Evolutionary conservation across 2,329 filamentous ascomycete genomes (phyloP).

Genomic region (Rhinocladiella mackenziei): DNA sequence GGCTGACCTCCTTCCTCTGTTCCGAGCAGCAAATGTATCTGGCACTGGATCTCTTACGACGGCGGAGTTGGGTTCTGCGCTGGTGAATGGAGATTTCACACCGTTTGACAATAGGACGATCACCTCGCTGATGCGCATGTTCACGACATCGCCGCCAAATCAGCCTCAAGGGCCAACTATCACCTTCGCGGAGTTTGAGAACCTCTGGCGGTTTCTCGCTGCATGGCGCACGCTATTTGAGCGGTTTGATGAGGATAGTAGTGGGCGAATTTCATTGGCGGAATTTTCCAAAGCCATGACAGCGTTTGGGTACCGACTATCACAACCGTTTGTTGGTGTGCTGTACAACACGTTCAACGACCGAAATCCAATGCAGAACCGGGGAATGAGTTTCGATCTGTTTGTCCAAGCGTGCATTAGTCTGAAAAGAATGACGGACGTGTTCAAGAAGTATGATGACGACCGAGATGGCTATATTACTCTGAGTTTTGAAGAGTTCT

Average conservation of each 20-base stretch:
- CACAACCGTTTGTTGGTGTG: conserved; percentile 74
- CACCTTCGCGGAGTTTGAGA: conserved; percentile 93
- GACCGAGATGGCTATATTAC: conserved; percentile 92
- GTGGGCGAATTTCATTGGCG: conserved; percentile 75
- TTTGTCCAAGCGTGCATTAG: conserved; percentile 98
- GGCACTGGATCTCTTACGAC: conserved; percentile 80
- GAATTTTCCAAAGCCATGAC: conserved; percentile 90
- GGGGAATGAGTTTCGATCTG: conserved; percentile 84
- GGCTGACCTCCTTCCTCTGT: conserved; percentile 70
- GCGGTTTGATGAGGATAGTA: conserved; percentile 83
- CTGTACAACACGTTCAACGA: conserved; percentile 83
- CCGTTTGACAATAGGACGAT: conserved; percentile 92
- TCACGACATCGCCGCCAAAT: conserved; percentile 41
- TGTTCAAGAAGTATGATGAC: conserved; percentile 98
- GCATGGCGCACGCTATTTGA: conserved; percentile 94
- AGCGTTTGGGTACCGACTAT: conserved; percentile 89
- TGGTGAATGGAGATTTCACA: conserved; percentile 95
- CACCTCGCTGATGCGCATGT: conserved; percentile 99
- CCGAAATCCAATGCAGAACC: conserved; percentile 41
- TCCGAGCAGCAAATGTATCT: conserved; percentile 78
- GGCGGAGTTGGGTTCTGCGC: conserved; percentile 77
- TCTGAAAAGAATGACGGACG: conserved; percentile 97
- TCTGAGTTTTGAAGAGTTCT: conserved; percentile 75
- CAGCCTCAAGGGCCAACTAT: conserved; percentile 64
- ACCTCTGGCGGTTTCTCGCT: conserved; percentile 90